phyloP scores from a whole-genome alignment of 2,329 filamentous ascomycete genomes.

The Zasmidium cellare region DNA sequence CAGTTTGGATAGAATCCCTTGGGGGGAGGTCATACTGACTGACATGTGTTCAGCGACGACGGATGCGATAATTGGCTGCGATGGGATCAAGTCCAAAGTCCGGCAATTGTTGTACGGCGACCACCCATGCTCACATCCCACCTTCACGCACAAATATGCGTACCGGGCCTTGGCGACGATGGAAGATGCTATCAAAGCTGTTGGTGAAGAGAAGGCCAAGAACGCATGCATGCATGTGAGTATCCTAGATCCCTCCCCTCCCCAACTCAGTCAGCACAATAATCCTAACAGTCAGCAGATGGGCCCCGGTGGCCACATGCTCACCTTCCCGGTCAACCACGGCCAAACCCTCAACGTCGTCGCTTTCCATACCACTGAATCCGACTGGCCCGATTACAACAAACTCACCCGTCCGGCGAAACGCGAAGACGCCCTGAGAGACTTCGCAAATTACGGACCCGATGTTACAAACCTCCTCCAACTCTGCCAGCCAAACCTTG shows the following conservation, averaged over 20 bases:
- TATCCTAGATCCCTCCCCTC: conserved; percentile 4
- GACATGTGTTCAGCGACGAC: conserved; percentile 42
- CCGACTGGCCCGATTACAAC: conserved; percentile 26
- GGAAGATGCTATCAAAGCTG: conserved; percentile 30
- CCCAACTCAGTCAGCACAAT: neutral
- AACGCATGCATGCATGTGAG: conserved; percentile 31
- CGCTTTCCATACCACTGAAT: conserved; percentile 25
- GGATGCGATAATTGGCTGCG: conserved; percentile 30
- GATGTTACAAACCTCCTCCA: conserved; percentile 26
- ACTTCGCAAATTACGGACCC: conserved; percentile 27
- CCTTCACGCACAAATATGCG: conserved; percentile 60
- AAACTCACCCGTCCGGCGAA: conserved; percentile 24
- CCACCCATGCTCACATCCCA: conserved; percentile 47
- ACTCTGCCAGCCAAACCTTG: conserved; percentile 25
- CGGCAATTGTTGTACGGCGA: conserved; percentile 45
- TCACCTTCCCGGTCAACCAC: conserved; percentile 55
- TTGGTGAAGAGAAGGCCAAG: conserved; percentile 30
- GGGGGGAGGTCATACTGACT: neutral
- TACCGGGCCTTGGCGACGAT: conserved; percentile 64
- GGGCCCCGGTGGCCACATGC: conserved; percentile 50
- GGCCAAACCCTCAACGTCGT: conserved; percentile 31
- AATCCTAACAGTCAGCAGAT: conserved; percentile 15
- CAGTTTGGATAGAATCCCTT: neutral
- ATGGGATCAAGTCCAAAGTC: conserved; percentile 57
- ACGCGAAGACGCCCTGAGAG: conserved; percentile 24